These are phyloP conservation scores for Candida sakaeoensis DNA, from an alignment of 805 yeast genomes.

Conservation along the genomic window DNA sequence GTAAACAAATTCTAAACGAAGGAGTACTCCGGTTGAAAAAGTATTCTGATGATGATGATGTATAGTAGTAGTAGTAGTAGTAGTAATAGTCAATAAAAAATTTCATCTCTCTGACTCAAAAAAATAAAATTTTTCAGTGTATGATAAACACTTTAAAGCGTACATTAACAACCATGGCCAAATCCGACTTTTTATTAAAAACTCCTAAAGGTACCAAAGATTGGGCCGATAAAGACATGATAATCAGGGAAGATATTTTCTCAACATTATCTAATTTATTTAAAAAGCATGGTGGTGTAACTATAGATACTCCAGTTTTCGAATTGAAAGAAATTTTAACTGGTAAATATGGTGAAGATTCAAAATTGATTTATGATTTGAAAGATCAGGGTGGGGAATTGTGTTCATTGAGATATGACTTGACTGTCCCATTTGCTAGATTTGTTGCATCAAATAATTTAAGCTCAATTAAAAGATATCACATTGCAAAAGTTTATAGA, in stretches of 20 bases:
- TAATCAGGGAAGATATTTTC: conserved; percentile 85
- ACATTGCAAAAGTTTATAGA: conserved; percentile 96
- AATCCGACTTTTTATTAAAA: conserved; percentile 71
- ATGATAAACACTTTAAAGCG: conserved; percentile 15
- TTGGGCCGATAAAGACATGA: conserved; percentile 98
- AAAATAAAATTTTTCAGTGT: conserved; percentile 2
- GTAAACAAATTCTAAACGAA: conserved; percentile 62
- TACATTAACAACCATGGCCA: conserved; percentile 20
- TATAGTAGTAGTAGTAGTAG: too few species aligned
- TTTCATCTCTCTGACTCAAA: not conserved
- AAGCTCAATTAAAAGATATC: conserved; percentile 86
- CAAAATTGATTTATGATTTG: conserved; percentile 90
- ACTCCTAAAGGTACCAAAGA: conserved; percentile 97
- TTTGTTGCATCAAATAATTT: conserved; percentile 94
- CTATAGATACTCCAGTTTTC: conserved; percentile 97
- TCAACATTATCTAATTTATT: conserved; percentile 66
- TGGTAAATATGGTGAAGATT: conserved; percentile 98
- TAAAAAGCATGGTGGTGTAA: conserved; percentile 96
- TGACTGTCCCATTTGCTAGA: conserved; percentile 98
- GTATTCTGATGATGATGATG: conserved; percentile 4
- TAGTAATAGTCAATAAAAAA: too few species aligned
- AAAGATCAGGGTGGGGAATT: conserved; percentile 99
- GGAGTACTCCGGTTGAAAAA: conserved; percentile 45
- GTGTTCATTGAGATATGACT: conserved; percentile 90
- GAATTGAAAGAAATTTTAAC: conserved; percentile 92